Percentiles rank a stretch among this genome's conserved stretches.
These are phyloP conservation scores for Prunus mongolica DNA, from an alignment of 306 rosid genomes.

Conservation along the genomic window DNA sequence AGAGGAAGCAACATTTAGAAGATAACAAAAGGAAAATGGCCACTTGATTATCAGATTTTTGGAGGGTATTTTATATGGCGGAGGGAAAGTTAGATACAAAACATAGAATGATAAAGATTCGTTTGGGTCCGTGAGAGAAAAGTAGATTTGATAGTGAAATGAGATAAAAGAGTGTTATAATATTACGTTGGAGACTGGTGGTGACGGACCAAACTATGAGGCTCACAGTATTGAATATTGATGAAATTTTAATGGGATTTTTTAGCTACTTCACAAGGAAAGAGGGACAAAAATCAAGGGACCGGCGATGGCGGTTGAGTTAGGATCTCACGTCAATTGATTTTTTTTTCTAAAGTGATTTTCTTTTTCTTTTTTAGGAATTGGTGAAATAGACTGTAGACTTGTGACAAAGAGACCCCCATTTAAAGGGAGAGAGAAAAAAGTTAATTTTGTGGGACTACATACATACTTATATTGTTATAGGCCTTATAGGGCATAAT, in stretches of 20 bases:
- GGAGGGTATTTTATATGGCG: constrained; percentile 22
- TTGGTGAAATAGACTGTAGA: no score
- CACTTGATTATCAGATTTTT: constrained; percentile 17
- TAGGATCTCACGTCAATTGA: background rate
- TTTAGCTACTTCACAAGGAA: background rate
- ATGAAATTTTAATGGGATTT: constrained; percentile 23
- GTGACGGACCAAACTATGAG: constrained; percentile 33
- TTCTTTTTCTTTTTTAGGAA: background rate
- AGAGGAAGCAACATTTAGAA: constrained; percentile 3
- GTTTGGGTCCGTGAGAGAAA: constrained; percentile 33
- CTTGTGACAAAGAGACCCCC: no score
- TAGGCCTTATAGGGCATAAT: background rate
- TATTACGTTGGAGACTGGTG: background rate
- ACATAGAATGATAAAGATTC: constrained; percentile 52
- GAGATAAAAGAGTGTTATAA: background rate
- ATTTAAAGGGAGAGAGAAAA: no score
- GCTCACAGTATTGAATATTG: constrained; percentile 7
- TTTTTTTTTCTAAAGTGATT: background rate
- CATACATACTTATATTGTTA: no score
- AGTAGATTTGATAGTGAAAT: background rate
- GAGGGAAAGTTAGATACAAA: constrained; percentile 24
- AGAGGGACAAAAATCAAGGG: background rate
- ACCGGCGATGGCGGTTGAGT: background rate
- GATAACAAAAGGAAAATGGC: constrained; percentile 39
- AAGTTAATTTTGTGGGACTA: no score